Evolutionary conservation across 495 filamentous ascomycete genomes (phyloP).

Genomic region (Lasiosphaeria miniovina): DNA sequence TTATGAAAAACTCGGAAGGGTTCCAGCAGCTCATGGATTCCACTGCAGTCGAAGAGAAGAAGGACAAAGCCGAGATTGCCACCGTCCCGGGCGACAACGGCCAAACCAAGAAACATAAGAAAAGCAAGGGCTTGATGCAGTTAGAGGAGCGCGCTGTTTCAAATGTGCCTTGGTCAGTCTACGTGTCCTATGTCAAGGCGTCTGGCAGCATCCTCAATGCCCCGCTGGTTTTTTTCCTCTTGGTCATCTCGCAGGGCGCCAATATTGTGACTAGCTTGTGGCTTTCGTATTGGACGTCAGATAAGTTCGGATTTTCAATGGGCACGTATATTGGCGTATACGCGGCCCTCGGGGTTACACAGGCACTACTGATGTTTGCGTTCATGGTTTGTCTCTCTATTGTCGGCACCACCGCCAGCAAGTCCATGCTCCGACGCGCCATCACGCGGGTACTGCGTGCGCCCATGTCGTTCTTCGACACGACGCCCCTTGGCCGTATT

Average conservation of each 20-base stretch:
- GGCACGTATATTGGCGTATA: conserved; percentile 86
- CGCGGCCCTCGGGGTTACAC: conserved; percentile 66
- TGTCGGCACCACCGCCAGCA: conserved; percentile 75
- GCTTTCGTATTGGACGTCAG: conserved; percentile 87
- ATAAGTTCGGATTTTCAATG: conserved; percentile 63
- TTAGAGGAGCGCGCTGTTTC: conserved; percentile 79
- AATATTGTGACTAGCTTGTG: conserved; percentile 88
- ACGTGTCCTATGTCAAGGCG: conserved; percentile 73
- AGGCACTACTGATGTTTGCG: conserved; percentile 75
- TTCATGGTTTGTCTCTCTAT: conserved; percentile 64
- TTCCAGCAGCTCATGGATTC: conserved; percentile 83
- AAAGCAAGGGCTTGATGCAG: conserved; percentile 75
- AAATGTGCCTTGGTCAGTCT: conserved; percentile 83
- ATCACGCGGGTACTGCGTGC: conserved; percentile 78
- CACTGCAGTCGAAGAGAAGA: conserved; percentile 69
- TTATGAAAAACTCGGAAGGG: conserved; percentile 69
- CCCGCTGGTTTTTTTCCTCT: conserved; percentile 59
- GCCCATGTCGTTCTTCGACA: conserved; percentile 97
- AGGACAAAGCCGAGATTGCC: conserved; percentile 42
- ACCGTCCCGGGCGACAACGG: conserved; percentile 45
- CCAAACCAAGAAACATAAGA: conserved; percentile 61
- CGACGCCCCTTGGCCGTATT: conserved; percentile 91
- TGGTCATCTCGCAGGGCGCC: conserved; percentile 69
- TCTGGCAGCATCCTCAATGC: conserved; percentile 73
- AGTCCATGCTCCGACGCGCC: conserved; percentile 78